Evolutionary conservation across 2,329 filamentous ascomycete genomes (phyloP).

Genomic region (Colletotrichum cereale): DNA sequence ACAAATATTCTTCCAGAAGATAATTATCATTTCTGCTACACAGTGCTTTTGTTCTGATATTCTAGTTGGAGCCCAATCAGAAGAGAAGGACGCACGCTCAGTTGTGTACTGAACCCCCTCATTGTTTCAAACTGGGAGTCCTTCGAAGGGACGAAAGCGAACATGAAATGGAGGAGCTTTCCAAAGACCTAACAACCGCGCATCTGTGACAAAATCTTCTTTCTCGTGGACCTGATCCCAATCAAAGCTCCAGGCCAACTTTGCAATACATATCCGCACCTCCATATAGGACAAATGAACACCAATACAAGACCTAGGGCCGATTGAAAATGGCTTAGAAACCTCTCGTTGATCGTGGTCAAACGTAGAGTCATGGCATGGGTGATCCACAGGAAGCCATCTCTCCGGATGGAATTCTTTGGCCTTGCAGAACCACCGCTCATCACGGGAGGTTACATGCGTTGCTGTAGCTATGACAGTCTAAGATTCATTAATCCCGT

Average conservation of each 20-base stretch:
- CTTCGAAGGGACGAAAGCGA: slow-evolving; percentile 9
- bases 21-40: too few relatives aligned
- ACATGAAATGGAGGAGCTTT: slow-evolving; percentile 28
- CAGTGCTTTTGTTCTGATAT: too few relatives aligned
- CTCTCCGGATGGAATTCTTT: slow-evolving; percentile 32
- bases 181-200: slow-evolving; percentile 20
- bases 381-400: slow-evolving; percentile 13
- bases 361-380: slow-evolving; percentile 6
- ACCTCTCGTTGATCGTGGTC: slow-evolving; percentile 9
- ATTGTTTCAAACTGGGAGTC: neutral
- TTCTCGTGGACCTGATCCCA: slow-evolving; percentile 3
- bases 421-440: slow-evolving; percentile 20
- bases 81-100: neutral
- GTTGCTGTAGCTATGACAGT: slow-evolving; percentile 16
- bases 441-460: slow-evolving; percentile 24
- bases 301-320: slow-evolving; percentile 16
- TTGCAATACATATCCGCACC: slow-evolving; percentile 18
- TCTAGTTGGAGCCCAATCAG: too few relatives aligned
- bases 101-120: too few relatives aligned
- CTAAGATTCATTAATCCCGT: neutral
- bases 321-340: slow-evolving; percentile 25
- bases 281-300: slow-evolving; percentile 24
- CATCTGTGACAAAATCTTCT: slow-evolving; percentile 24
- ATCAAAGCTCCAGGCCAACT: slow-evolving; percentile 19
- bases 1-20: too few relatives aligned